Evolutionary conservation across 1,284 basidiomycete species (phyloP), one percentile per base, ranked within the genome.

Genomic region (Phlebopus sp.): DNA sequence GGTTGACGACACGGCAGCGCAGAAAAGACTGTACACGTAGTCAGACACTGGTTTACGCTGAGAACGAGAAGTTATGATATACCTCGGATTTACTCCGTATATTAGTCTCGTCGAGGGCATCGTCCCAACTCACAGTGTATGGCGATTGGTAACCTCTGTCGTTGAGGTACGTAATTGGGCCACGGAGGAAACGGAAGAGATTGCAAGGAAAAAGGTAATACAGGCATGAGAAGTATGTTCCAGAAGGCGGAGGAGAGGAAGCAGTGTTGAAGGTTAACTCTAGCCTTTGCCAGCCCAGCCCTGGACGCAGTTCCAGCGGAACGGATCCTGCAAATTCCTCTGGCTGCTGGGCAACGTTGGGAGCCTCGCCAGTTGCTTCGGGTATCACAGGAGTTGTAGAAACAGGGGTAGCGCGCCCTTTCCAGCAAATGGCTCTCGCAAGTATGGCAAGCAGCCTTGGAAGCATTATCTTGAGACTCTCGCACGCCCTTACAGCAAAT

Each of bases 151-250:
- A 67, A 5, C 65, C 59, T 49, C 66, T 73, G 29, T 76, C 72
- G 10, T 66, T 67, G 18, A 95, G 69, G 59, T 90, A 91, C 38
- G 68, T 66, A 18, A 76, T 72, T 3, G 92, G 88, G 29, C 72
- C 69, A 42, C 82, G 81, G 51, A 93, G 65, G 65, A 94, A 94
- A 50, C 75, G 76, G 49, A 94, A 71, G 39, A 85, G 71, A 70
- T 92, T 92, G 72, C 84, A 87, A 2, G 92, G 92, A 66, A 89
- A 95, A 45, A 95, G 78, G 58, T 91, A 94, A 67, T 93, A 95
- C 55, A 95, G 71, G 47, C 81, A 76, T 6, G 86, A 86, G 69
- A 92, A 94, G 59, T 78, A 85, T 46, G 73, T 75, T 32, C 78
- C 75, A 13, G 77, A 73, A 15, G 77, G 75, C 31, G 86, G 86